Evolutionary conservation across 352 stramenopile genomes (phyloP).

Genomic region (Pythium dissimile): DNA sequence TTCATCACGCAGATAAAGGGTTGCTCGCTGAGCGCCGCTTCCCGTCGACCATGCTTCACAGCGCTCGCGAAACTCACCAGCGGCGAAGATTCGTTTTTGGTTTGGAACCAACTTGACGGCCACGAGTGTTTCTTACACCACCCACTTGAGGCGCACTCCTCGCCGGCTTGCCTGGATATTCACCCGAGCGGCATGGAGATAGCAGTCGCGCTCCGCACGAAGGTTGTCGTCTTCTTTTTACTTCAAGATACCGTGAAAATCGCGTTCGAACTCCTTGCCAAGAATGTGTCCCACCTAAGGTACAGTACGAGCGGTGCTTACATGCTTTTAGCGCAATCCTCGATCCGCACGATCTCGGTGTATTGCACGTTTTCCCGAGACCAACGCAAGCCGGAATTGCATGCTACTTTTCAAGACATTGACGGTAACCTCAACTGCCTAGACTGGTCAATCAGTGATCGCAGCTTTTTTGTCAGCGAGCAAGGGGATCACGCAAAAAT

Average conservation of each 20-base stretch:
- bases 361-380: constrained; percentile 41
- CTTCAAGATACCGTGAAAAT: constrained; percentile 60
- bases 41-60: constrained; percentile 44
- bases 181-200: constrained; percentile 57
- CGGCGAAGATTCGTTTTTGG: constrained; percentile 41
- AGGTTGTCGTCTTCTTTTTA: constrained; percentile 59
- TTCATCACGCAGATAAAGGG: constrained; percentile 32
- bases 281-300: constrained; percentile 53
- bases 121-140: constrained; percentile 62
- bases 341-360: constrained; percentile 41
- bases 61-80: constrained; percentile 35
- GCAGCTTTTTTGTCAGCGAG: constrained; percentile 44
- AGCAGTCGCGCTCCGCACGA: constrained; percentile 42
- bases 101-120: constrained; percentile 59
- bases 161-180: constrained; percentile 47
- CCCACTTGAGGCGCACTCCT: constrained; percentile 32
- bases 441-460: constrained; percentile 46
- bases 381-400: constrained; percentile 46
- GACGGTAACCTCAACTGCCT: constrained; percentile 33
- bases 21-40: constrained; percentile 36
- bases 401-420: constrained; percentile 46
- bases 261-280: constrained; percentile 58
- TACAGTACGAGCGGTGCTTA: constrained; percentile 61
- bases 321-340: constrained; percentile 38
- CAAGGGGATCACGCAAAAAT: constrained; percentile 21